Base-by-base conservation (phyloP, 78 protist species). In the Planoprotostelium fungivorum region DNA sequence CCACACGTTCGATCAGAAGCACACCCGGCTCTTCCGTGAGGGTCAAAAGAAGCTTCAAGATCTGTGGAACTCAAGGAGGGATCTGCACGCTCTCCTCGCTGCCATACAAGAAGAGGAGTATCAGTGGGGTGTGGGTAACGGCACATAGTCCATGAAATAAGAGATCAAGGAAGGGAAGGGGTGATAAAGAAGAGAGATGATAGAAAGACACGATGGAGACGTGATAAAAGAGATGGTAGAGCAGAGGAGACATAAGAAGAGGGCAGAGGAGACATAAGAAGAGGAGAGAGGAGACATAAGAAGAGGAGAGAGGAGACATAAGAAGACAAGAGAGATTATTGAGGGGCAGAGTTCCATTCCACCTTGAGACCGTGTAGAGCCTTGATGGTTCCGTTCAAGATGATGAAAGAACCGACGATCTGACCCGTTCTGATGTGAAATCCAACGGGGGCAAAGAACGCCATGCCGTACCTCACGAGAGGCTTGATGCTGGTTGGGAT, bases 321-420 rank as follows among this genome's bases (percentile, higher is more conserved):
- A n/a, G n/a, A n/a, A n/a, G n/a, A n/a, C n/a, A n/a, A n/a, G n/a
- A n/a, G n/a, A n/a, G n/a, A n/a, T n/a, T n/a, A n/a, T n/a, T n/a
- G n/a, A n/a, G n/a, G n/a, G n/a, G n/a, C n/a, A n/a, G 73, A 51
- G 5, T 16, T 51, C 73, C 73, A 51, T 16, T 51, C 16, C 31
- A 51, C 73, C 16, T 51, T 5, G 63, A 88, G 36, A 5, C 34
- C 85, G 38, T 37, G 28, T 84, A 88, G 5, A 5, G 38, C 87
- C 87, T 91, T n/a, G 89, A 94, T 94, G 86, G 89, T 89, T 86
- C 96, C 96, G 89, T 94, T 94, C 83, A 94, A 88, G 51, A 94
- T 51, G 84, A 89, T 87, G 83, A 91, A 94, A 38, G 94, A 88
- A 29, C 96, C 96, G 29, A 91, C 96, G 35, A 94, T 89, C 93